Evolutionary conservation across 495 filamentous ascomycete species (phyloP).

Genomic region (Xylaria grammica): DNA sequence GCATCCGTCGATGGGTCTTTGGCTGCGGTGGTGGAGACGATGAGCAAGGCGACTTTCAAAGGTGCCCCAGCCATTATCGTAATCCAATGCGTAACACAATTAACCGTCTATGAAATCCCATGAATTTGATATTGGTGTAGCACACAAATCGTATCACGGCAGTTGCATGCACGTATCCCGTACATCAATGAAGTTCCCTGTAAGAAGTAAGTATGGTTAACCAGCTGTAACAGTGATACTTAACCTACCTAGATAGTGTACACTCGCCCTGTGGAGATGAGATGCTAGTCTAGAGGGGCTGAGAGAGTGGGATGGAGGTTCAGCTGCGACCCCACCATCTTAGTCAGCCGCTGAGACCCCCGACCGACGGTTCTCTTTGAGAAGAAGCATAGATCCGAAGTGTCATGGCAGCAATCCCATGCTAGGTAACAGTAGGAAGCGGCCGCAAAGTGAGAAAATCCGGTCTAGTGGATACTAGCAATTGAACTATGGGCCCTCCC

Average conservation of each 20-base stretch:
- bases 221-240: background rate
- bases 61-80: conserved; percentile 19
- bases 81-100: background rate
- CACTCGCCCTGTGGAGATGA: too few relatives aligned
- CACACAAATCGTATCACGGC: background rate
- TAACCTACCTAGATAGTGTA: too few relatives aligned
- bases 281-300: too few relatives aligned
- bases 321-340: too few relatives aligned
- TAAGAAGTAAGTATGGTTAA: background rate
- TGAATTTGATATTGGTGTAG: background rate
- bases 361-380: too few relatives aligned
- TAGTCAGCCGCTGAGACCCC: too few relatives aligned
- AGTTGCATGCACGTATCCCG: background rate
- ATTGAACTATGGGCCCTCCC: background rate
- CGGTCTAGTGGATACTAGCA: background rate
- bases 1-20: conserved; percentile 80
- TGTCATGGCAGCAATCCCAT: background rate
- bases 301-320: too few relatives aligned
- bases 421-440: background rate
- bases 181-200: background rate
- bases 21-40: conserved; percentile 93
- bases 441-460: background rate
- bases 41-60: conserved; percentile 74
- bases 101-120: background rate
- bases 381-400: too few relatives aligned